Evolutionary conservation across 768 basidiomycete species (phyloP).

Genomic region (Kwoniella sp.): DNA sequence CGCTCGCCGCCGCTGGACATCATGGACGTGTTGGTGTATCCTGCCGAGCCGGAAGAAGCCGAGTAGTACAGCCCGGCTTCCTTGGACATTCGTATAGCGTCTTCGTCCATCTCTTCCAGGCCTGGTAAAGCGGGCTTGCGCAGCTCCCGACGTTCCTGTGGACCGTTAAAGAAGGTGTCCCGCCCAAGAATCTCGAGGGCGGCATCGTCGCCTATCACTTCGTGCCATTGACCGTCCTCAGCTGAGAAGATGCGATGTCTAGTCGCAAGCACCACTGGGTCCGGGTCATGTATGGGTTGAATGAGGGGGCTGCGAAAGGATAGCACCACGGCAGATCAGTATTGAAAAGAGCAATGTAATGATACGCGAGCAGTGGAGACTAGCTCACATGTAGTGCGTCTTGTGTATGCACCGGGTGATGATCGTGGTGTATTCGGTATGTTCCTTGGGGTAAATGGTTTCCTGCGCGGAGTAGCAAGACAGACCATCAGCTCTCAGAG

Average conservation of each 20-base stretch:
- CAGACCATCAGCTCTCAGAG: background rate
- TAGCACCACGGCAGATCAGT: no score
- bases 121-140: conserved; percentile 35
- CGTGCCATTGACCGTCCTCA: conserved; percentile 48
- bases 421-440: conserved; percentile 40
- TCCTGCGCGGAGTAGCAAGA: conserved; percentile 33
- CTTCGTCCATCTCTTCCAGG: conserved; percentile 20
- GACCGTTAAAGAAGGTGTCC: conserved; percentile 40
- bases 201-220: conserved; percentile 52
- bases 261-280: conserved; percentile 46
- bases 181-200: conserved; percentile 51
- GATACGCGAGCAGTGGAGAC: no score
- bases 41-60: conserved; percentile 2
- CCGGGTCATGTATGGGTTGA: conserved; percentile 52
- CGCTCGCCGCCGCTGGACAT: background rate
- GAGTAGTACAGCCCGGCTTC: conserved; percentile 9
- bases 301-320: conserved; percentile 45
- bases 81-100: conserved; percentile 16
- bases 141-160: conserved; percentile 30
- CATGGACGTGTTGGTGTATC: background rate
- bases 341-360: background rate
- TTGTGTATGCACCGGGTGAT: conserved; percentile 51
- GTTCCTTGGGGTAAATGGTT: conserved; percentile 42
- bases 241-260: conserved; percentile 50
- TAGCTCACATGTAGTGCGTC: conserved; percentile 52